phyloP scores from a whole-genome alignment of 768 basidiomycete genomes.

The Boletus vermiculosoides region DNA sequence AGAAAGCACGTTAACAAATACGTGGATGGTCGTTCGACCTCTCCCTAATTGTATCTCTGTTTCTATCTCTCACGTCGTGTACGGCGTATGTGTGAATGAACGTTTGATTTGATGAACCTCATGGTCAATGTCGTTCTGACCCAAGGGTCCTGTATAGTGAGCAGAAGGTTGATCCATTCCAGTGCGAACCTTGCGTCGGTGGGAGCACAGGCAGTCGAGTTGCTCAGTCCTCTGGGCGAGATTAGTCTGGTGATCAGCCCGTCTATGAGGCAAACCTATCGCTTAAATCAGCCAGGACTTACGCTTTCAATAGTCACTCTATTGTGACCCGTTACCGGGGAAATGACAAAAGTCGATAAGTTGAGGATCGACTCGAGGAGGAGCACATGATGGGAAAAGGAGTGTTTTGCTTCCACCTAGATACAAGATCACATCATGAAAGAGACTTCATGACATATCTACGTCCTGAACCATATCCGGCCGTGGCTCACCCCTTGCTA shows the following conservation, averaged over 20 bases:
- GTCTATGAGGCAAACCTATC: no score
- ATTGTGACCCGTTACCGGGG: neutral
- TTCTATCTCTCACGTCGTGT: neutral
- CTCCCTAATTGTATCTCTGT: neutral
- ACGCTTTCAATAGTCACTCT: neutral
- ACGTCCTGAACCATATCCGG: constrained; percentile 63
- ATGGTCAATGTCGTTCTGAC: neutral
- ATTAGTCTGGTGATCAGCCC: no score
- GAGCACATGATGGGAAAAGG: neutral
- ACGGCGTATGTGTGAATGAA: neutral
- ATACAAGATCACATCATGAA: neutral
- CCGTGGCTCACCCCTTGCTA: constrained; percentile 79
- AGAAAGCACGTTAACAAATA: neutral
- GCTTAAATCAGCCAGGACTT: neutral
- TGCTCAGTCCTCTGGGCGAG: neutral
- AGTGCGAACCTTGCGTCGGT: neutral
- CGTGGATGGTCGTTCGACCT: neutral
- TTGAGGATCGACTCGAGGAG: neutral
- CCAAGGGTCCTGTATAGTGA: neutral
- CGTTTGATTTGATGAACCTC: neutral
- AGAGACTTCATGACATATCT: constrained; percentile 48
- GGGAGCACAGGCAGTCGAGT: neutral
- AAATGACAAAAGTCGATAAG: neutral
- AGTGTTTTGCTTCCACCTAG: neutral
- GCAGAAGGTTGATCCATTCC: neutral